Percentiles rank a stretch among this genome's conserved stretches.
These are phyloP conservation scores for Cucurbita pepo DNA, from an alignment of 306 rosid genomes.

Conservation along the genomic window DNA sequence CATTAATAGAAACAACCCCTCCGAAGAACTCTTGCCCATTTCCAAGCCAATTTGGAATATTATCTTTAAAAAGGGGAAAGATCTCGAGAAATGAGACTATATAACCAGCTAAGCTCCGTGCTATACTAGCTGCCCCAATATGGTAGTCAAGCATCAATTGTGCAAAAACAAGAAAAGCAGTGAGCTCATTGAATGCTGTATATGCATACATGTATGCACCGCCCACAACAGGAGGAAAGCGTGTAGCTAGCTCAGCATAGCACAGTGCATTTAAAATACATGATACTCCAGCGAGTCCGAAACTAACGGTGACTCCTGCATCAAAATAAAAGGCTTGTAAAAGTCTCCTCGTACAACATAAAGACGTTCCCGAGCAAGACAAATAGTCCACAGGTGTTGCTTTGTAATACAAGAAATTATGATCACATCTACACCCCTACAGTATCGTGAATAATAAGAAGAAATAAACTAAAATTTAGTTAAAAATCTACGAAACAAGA, in stretches of 20 bases:
- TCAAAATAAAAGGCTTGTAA: slow-evolving; percentile 1
- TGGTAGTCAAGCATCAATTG: slow-evolving; percentile 95
- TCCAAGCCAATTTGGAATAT: slow-evolving; percentile 82
- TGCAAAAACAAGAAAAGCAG: slow-evolving; percentile 85
- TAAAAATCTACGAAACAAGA: background rate
- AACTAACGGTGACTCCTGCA: slow-evolving; percentile 88
- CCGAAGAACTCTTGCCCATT: slow-evolving; percentile 67
- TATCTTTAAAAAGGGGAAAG: slow-evolving; percentile 61
- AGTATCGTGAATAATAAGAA: background rate
- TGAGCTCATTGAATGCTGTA: slow-evolving; percentile 83
- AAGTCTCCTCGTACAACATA: background rate
- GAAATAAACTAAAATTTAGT: background rate
- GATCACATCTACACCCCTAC: background rate
- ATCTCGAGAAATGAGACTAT: slow-evolving; percentile 54
- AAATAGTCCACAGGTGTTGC: background rate
- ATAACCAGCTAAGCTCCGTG: slow-evolving; percentile 82
- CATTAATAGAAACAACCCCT: slow-evolving; percentile 57
- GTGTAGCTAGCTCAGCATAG: slow-evolving; percentile 80
- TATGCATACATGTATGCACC: slow-evolving; percentile 87
- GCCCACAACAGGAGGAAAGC: slow-evolving; percentile 90
- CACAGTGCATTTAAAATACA: slow-evolving; percentile 90
- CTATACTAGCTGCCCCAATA: slow-evolving; percentile 97
- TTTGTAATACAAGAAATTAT: background rate
- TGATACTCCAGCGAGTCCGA: slow-evolving; percentile 68
- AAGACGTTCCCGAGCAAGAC: background rate